Conservation (phyloP, 805 yeast genomes). For the Brettanomyces sp. region DNA sequence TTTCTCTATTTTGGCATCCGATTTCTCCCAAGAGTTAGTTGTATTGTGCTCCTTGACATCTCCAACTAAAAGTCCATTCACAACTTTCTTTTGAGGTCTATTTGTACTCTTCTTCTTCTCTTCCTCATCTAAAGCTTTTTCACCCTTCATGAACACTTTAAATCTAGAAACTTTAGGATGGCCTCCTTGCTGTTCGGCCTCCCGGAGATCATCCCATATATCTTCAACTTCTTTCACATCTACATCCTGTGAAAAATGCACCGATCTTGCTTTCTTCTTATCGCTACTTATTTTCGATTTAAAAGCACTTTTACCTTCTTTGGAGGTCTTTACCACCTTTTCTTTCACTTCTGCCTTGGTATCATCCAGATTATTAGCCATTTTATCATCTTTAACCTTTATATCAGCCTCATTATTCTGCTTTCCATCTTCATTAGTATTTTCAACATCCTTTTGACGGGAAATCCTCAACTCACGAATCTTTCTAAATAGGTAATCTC, state of each 20-base stretch:
- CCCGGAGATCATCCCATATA: constrained; percentile 36
- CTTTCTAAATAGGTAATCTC: not conserved
- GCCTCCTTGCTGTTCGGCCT: constrained; percentile 14
- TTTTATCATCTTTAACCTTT: too few species aligned
- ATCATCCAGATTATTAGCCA: not conserved
- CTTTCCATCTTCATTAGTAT: not conserved
- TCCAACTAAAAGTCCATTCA: not conserved
- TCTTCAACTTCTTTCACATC: constrained; percentile 55
- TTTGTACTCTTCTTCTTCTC: not conserved
- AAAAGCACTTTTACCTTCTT: not conserved
- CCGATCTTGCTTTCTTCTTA: constrained; percentile 16
- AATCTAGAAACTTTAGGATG: constrained; percentile 6
- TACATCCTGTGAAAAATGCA: constrained; percentile 41
- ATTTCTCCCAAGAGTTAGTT: constrained; percentile 3
- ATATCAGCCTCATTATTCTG: not conserved
- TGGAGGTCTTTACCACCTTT: not conserved
- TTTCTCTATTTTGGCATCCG: constrained; percentile 11
- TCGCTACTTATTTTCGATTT: not conserved
- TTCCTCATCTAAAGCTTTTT: not conserved
- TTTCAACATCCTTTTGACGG: not conserved
- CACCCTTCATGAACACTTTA: constrained; percentile 10
- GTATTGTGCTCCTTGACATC: constrained; percentile 3
- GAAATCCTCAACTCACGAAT: not conserved
- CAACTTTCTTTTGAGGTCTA: not conserved
- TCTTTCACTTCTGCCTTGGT: constrained; percentile 1